phyloP scores from a whole-genome alignment of 768 basidiomycete species.

The Russula lepida region DNA sequence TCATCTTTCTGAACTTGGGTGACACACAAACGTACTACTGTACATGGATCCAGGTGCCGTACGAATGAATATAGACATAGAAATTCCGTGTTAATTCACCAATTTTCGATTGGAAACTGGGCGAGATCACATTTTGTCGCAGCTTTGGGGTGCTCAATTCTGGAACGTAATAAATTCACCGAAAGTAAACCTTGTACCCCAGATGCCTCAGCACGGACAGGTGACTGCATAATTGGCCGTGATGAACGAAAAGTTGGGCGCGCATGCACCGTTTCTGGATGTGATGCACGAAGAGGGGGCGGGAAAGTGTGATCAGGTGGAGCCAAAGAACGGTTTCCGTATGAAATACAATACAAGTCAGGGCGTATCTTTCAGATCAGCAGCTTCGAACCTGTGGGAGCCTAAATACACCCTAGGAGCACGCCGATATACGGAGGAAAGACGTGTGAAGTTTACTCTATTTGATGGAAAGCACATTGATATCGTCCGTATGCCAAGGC shows the following conservation, averaged over 20 bases:
- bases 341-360: background rate
- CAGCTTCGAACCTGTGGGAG: constrained; percentile 33
- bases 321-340: background rate
- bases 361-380: constrained; percentile 30
- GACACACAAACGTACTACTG: background rate
- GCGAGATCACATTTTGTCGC: background rate
- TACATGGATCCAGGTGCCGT: background rate
- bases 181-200: constrained; percentile 39
- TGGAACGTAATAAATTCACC: constrained; percentile 37
- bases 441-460: constrained; percentile 29
- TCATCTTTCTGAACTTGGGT: background rate
- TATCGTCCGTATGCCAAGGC: constrained; percentile 36
- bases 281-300: constrained; percentile 34
- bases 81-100: background rate
- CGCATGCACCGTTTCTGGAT: constrained; percentile 37
- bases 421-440: background rate
- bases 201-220: constrained; percentile 37
- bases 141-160: background rate
- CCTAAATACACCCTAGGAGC: background rate
- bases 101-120: constrained; percentile 3
- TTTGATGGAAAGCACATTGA: constrained; percentile 33
- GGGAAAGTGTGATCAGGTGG: background rate
- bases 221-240: constrained; percentile 40
- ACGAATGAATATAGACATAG: background rate
- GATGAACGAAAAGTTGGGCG: constrained; percentile 38